Evolutionary conservation across 2,329 filamentous ascomycete genomes (phyloP).

Genomic region (Colletotrichum lupini): DNA sequence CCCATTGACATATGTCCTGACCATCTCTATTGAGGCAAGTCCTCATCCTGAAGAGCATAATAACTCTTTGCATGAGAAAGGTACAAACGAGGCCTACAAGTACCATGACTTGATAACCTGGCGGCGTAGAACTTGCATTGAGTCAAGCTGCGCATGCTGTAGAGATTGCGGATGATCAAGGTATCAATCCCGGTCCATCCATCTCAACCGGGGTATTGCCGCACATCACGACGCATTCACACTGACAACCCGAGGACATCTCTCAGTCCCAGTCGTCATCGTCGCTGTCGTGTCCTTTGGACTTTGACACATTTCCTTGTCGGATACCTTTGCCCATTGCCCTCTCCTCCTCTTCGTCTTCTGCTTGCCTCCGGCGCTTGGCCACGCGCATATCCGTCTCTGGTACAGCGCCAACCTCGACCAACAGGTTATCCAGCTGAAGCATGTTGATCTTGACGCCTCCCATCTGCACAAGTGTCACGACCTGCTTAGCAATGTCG

Average conservation of each 20-base stretch:
- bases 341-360: slow-evolving; percentile 70
- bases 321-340: slow-evolving; percentile 62
- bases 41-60: neutral
- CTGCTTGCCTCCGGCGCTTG: slow-evolving; percentile 68
- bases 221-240: neutral
- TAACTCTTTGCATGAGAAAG: neutral
- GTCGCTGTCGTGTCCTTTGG: slow-evolving; percentile 58
- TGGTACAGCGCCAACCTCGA: slow-evolving; percentile 84
- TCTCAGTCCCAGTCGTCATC: slow-evolving; percentile 71
- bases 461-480: slow-evolving; percentile 85
- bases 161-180: neutral
- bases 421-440: slow-evolving; percentile 83
- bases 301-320: slow-evolving; percentile 59
- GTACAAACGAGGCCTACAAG: neutral
- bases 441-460: slow-evolving; percentile 77
- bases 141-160: neutral
- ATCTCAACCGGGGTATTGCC: neutral
- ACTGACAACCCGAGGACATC: neutral
- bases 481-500: slow-evolving; percentile 90
- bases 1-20: neutral
- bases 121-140: neutral
- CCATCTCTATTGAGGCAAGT: neutral
- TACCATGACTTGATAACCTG: neutral
- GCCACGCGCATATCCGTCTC: slow-evolving; percentile 82
- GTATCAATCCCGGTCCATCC: neutral